Conservation (phyloP, 2,329 filamentous ascomycete species). For the Colletotrichum kahawae region DNA sequence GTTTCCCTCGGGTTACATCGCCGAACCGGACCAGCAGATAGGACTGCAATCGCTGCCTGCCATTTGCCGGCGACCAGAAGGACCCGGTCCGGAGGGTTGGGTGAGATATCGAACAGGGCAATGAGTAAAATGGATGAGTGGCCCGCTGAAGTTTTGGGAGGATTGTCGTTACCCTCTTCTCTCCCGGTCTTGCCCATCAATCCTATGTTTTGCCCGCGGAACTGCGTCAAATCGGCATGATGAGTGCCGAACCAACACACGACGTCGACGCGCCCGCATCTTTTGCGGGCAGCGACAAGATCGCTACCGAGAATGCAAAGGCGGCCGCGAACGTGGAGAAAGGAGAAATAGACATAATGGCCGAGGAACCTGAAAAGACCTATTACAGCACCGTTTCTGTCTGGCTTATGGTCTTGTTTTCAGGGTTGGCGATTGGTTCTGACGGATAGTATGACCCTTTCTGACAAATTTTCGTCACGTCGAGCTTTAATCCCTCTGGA, state of each 20-base stretch:
- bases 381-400: slow-evolving; percentile 45
- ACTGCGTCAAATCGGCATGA: background rate
- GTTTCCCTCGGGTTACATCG: slow-evolving; percentile 1
- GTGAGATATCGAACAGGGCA: background rate
- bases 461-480: background rate
- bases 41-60: background rate
- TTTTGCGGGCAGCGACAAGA: background rate
- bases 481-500: background rate
- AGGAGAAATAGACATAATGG: background rate
- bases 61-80: background rate
- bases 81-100: background rate
- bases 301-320: background rate
- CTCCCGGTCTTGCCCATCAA: background rate
- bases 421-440: slow-evolving; percentile 50
- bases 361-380: slow-evolving; percentile 23
- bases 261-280: background rate
- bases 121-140: background rate
- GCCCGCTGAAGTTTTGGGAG: background rate
- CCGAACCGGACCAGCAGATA: slow-evolving; percentile 8
- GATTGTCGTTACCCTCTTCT: background rate
- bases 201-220: background rate
- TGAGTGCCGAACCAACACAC: background rate
- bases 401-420: slow-evolving; percentile 49
- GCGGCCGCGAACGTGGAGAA: background rate
- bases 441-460: slow-evolving; percentile 42